Evolutionary conservation across 1,284 basidiomycete genomes (phyloP), one percentile per base, ranked within the genome.

Genomic region (Spongispora temasekensis): DNA sequence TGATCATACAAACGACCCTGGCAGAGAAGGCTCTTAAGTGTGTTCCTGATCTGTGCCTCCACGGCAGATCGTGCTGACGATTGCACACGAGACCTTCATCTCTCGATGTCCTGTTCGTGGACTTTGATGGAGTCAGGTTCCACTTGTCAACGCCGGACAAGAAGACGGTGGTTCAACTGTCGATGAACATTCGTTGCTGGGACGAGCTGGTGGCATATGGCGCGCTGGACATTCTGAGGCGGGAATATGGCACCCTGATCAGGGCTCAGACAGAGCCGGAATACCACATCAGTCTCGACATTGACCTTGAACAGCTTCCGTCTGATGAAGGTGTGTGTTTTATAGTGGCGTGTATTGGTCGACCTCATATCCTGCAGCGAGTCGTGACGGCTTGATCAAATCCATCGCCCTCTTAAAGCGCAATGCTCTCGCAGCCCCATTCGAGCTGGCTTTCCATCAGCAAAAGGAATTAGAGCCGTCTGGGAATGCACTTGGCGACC

Each of bases 131-230:
- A 55, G 96, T 99, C 56, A 87, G 95, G 53, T 99, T 98, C 79
- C 95, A 93, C 75, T 78, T 99, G 57, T 93, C 92, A 13, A 95
- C 94, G 0, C 90, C 91, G 4, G 88, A 93, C 46, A 87, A 89
- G 71, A 95, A 95, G 75, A 90, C 91, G 3, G 77, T 86, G 2
- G 79, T 97, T 23, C 81, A 93, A 40, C 85, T 99, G 19, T 98
- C 96, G 35, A 99, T 99, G 94, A 90, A 90, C 76, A 96, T 99
- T 66, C 89, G 92, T 59, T 99, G 97, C 81, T 99, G 97, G 97
- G 84, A 90, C 62, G 94, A 99, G 74, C 87, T 99, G 40, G 89
- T 90, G 40, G 83, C 85, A 64, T 96, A 94, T 69, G 97, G 97
- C 58, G 97, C 94, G 1, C 71, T 88, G 35, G 88, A 95, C 53